phyloP scores from a whole-genome alignment of 139 green algal species.

The Coccomyxa sp. region DNA sequence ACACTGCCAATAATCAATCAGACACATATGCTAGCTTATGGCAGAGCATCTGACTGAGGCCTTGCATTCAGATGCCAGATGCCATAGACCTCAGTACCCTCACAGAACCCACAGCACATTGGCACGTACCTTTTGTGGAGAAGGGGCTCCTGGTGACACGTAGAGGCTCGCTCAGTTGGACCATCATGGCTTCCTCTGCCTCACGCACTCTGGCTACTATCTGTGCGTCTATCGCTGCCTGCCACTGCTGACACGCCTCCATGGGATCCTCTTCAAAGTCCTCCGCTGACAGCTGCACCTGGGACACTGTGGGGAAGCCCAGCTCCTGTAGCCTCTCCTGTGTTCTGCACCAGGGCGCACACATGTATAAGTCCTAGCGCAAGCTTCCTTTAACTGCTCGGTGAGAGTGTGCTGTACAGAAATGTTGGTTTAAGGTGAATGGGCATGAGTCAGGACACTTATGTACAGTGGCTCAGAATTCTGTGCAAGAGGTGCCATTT shows the following conservation, averaged over 20 bases:
- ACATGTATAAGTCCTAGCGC: neutral
- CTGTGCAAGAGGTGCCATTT: neutral
- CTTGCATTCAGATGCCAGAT: too few species aligned
- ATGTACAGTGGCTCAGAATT: neutral
- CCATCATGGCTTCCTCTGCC: neutral
- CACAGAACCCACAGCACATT: neutral
- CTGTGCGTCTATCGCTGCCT: neutral
- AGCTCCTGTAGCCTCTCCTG: conserved; percentile 1
- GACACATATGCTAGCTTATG: too few species aligned
- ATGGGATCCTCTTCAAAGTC: neutral
- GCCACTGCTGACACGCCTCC: neutral
- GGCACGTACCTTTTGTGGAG: neutral
- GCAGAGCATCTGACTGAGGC: too few species aligned
- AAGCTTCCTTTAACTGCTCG: neutral
- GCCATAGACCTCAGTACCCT: too few species aligned
- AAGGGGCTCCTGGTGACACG: neutral
- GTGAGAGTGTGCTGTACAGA: too few species aligned
- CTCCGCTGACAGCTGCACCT: conserved; percentile 9
- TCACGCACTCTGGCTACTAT: neutral
- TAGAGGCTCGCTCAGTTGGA: neutral
- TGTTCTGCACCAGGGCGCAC: neutral
- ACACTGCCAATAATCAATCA: too few species aligned
- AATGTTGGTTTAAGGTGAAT: too few species aligned
- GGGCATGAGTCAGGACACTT: neutral
- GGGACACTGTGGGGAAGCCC: conserved; percentile 26